Conservation (phyloP, 2,329 filamentous ascomycete species). For the Biscogniauxia sp. region DNA sequence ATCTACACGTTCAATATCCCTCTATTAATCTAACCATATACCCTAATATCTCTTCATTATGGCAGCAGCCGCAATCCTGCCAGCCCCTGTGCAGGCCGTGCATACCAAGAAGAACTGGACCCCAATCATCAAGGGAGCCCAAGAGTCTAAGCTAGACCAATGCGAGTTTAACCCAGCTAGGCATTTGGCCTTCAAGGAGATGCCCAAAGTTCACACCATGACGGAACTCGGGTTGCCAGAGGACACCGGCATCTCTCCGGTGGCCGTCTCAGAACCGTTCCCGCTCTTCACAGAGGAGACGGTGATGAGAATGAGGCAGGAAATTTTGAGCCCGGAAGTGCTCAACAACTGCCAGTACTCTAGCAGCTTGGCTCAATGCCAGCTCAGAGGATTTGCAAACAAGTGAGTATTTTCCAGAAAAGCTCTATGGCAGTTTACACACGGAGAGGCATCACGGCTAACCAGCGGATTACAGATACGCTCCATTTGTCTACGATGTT, state of each 20-base stretch:
- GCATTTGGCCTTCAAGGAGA: conserved; percentile 53
- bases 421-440: background rate
- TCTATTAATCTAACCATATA: conserved; percentile 1
- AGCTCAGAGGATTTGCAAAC: conserved; percentile 30
- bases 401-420: conserved; percentile 45
- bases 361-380: conserved; percentile 57
- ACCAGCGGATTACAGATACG: conserved; percentile 42
- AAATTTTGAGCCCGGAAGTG: conserved; percentile 59
- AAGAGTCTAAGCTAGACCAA: conserved; percentile 8
- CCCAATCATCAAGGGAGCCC: conserved; percentile 25
- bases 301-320: conserved; percentile 58
- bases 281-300: conserved; percentile 61
- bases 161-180: conserved; percentile 50
- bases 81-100: conserved; percentile 6
- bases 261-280: conserved; percentile 65
- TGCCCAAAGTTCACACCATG: conserved; percentile 56
- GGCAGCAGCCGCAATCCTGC: conserved; percentile 22
- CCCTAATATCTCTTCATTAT: conserved; percentile 14
- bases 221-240: conserved; percentile 57
- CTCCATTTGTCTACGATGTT: conserved; percentile 60
- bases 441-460: conserved; percentile 1
- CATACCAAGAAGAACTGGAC: conserved; percentile 18
- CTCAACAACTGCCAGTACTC: conserved; percentile 55
- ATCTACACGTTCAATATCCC: background rate
- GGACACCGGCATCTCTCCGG: conserved; percentile 56